Percentiles rank a stretch among this genome's conserved stretches.
These are phyloP conservation scores for Rhodotorula taiwanensis DNA, from an alignment of 768 basidiomycete genomes.

Conservation along the genomic window DNA sequence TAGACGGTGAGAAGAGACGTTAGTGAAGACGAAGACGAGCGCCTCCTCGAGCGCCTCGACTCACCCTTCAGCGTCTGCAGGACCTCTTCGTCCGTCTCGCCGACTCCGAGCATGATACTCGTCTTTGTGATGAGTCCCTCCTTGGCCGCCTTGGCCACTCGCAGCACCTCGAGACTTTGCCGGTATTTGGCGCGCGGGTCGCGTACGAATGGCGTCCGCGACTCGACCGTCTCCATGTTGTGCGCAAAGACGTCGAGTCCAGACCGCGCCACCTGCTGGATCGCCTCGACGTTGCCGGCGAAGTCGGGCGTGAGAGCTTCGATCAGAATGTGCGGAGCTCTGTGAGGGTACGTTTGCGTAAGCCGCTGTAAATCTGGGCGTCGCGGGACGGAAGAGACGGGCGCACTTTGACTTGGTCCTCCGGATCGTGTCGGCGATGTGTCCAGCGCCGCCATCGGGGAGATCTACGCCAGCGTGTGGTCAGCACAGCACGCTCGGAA, in stretches of 20 bases:
- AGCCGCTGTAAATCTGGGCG: too few species aligned
- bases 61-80: constrained; percentile 72
- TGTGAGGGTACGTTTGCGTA: constrained; percentile 40
- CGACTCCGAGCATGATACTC: constrained; percentile 96
- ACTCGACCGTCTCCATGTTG: constrained; percentile 94
- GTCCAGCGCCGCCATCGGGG: constrained; percentile 79
- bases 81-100: constrained; percentile 77
- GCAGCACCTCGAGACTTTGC: constrained; percentile 70
- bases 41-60: too few species aligned
- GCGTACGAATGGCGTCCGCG: constrained; percentile 85
- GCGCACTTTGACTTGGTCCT: constrained; percentile 91
- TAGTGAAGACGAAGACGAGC: not conserved
- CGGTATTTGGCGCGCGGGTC: constrained; percentile 69
- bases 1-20: not conserved
- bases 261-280: constrained; percentile 76
- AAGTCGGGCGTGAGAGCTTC: constrained; percentile 97
- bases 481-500: not conserved
- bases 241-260: constrained; percentile 97
- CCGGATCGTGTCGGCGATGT: constrained; percentile 89
- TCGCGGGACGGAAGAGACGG: not conserved
- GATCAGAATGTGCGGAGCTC: constrained; percentile 89
- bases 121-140: constrained; percentile 72
- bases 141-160: constrained; percentile 77
- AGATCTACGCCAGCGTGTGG: constrained; percentile 56
- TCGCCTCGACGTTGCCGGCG: constrained; percentile 65